Base-by-base conservation (phyloP, 108 stramenopile genomes). In the Fragilaria crotonensis region DNA sequence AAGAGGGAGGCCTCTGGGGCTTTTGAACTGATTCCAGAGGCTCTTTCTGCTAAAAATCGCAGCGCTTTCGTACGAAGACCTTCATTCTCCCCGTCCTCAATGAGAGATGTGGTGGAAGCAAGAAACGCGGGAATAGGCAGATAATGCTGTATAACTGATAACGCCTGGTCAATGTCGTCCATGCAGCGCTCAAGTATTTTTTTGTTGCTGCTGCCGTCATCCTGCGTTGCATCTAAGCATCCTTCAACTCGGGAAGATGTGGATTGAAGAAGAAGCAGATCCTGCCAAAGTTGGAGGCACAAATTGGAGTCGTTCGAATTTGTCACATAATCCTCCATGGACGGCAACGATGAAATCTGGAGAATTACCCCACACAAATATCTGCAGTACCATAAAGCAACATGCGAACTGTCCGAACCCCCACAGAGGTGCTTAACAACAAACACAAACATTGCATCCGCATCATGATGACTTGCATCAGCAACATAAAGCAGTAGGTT, bases 81-180 rank as follows among this genome's bases (percentile, higher is more conserved):
- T 48, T 83, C 75, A 0, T 63, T 61, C 19, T 65, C 76, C 20
- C 71, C 74, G 36, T 87, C 84, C 18, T 57, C 59, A n/a, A 93
- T 59, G 5, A 84, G 57, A 33, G 80, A 72, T 1, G 81, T 72
- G 1, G 75, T 78, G 26, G 88, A 85, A 33, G 91, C 91, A 33
- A 93, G 58, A 67, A 86, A 93, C 44, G 87, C 78, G 20, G 79
- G 85, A 25, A 72, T 65, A 22, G 90, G 90, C 3, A 92, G 59
- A 18, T 78, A 59, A 49, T 56, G 65, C 46, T 92, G 90, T 4
- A 88, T 33, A 26, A 45, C 53, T 14, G 72, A 79, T 3, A 85
- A 68, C 31, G 68, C 68, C 30, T 82, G 77, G 28, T 61, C 64
- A 27, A 75, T 73, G 0, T n/a, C n/a, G n/a, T n/a, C n/a, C n/a